Conservation (phyloP, 257 asterid species). For the Solanum neorickii region DNA sequence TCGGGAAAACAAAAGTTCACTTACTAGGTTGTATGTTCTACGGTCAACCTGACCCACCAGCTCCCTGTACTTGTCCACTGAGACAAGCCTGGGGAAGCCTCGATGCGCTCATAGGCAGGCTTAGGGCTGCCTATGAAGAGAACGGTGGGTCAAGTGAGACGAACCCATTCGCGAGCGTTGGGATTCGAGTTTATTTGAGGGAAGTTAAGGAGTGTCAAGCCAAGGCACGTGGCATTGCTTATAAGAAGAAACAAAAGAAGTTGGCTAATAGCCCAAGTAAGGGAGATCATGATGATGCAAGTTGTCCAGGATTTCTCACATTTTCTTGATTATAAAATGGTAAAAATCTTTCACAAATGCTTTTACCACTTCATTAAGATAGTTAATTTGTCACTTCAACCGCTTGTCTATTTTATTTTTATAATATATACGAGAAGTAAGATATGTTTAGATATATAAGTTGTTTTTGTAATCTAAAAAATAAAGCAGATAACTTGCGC, state of each 20-base stretch:
- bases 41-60: neutral
- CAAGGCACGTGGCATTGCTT: slow-evolving; percentile 4
- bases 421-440: neutral
- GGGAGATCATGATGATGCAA: neutral
- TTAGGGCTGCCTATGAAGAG: slow-evolving; percentile 9
- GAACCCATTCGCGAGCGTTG: neutral
- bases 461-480: neutral
- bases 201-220: slow-evolving; percentile 11
- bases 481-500: neutral
- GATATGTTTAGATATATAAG: neutral
- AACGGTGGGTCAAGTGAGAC: neutral
- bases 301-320: neutral
- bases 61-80: neutral
- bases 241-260: slow-evolving; percentile 9
- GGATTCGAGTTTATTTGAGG: neutral
- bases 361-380: neutral
- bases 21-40: neutral
- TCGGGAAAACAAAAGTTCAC: slow-evolving; percentile 5
- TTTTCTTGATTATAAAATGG: neutral
- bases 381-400: neutral
- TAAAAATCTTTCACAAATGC: neutral
- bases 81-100: slow-evolving; percentile 7
- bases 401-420: neutral
- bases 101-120: neutral
- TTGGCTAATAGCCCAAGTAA: neutral